These are phyloP conservation scores for Flaveria floridana DNA, from an alignment of 140 eudicot species.

Conservation along the genomic window DNA sequence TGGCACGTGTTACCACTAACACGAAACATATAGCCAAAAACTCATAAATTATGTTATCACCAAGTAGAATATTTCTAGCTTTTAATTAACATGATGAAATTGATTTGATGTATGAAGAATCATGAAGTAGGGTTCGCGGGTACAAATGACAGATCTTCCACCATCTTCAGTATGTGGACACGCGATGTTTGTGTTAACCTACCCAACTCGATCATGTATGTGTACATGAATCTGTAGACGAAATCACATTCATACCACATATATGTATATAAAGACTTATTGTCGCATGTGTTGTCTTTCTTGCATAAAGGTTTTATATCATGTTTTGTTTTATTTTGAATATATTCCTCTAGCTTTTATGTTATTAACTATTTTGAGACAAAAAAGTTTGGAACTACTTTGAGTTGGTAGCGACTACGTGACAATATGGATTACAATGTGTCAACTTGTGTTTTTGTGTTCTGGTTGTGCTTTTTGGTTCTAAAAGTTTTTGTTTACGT, in stretches of 20 bases:
- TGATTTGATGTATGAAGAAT: conserved; percentile 4
- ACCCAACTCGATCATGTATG: neutral
- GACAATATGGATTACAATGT: conserved; percentile 13
- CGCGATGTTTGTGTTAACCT: neutral
- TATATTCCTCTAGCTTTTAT: conserved; percentile 14
- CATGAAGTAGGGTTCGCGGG: conserved; percentile 26
- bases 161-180: conserved; percentile 10
- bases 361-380: neutral
- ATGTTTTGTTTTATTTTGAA: conserved; percentile 7
- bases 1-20: neutral
- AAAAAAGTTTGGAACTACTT: conserved; percentile 10
- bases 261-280: conserved; percentile 15
- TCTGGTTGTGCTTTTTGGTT: neutral
- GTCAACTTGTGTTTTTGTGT: conserved; percentile 10
- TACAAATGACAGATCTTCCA: conserved; percentile 24
- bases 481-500: neutral
- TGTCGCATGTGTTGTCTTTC: conserved; percentile 30
- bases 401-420: neutral
- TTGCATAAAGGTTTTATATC: conserved; percentile 5
- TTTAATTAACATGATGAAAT: neutral
- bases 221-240: conserved; percentile 17
- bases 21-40: neutral
- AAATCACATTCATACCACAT: conserved; percentile 16
- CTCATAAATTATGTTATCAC: neutral
- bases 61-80: neutral